Evolutionary conservation across 2,329 filamentous ascomycete species (phyloP), one percentile per base, ranked within the genome.

Genomic region (Thielaviopsis ethacetica): DNA sequence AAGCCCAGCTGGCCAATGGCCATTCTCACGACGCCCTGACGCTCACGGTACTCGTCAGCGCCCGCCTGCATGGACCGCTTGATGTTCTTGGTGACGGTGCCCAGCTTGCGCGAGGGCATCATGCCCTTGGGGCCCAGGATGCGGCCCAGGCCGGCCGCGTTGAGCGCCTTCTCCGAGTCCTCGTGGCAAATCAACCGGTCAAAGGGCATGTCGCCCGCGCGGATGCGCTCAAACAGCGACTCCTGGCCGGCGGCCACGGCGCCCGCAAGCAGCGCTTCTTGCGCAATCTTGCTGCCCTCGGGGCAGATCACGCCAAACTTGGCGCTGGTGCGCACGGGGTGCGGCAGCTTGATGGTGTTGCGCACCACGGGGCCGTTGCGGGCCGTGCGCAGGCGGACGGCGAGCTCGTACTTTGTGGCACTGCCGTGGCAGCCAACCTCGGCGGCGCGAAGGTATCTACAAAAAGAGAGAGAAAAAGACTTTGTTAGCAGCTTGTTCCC

Each of bases 1-100:
- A 95, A 95, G 1, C 82, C 86, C 68, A 98, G 72, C 73, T 96
- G 90, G 5, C 91, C 93, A 62, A 98, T 81, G n/a, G 90, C 85
- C 77, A 97, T 81, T 61, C 91, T 79, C 59, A 98, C 81, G 30
- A 93, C 88, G 17, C 90, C 93, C 64, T 84, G 72, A 64, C 85
- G 80, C 75, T 98, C 93, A 68, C 89, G 83, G 73, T 95, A 98
- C 65, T 91, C 83, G 57, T 84, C 87, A 58, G 84, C 88, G 62
- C 91, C 90, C 15, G 89, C 82, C 66, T 80, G 81, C 66, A 98
- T 86, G 38, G 83, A 79, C n/a, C 76, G 71, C 58, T 79, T 79
- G 17, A 95, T 80, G 68, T 95, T 86, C 67, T 80, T 85, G 24
- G 95, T 89, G 59, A 98, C 86, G 0, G 93, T 97, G 63, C 89